Evolutionary conservation across 192 early-diverging fungal species (phyloP), one percentile per base, ranked within the genome.

Genomic region (Umbelopsis vinacea): DNA sequence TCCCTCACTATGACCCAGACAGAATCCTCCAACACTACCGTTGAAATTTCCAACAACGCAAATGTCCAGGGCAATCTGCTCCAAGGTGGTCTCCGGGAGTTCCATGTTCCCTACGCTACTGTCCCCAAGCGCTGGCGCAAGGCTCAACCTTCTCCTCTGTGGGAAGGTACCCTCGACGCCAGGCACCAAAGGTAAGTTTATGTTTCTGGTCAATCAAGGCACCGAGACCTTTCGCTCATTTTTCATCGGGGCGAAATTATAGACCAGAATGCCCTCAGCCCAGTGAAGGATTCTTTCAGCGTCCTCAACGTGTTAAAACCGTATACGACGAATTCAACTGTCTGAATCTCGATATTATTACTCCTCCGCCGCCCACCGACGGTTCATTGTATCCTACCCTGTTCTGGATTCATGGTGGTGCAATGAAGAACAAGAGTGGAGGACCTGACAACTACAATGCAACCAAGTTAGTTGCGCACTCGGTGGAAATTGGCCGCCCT

Each of bases 281-380:
- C 3, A 14, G 2, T 4, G 10, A 37, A 19, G 11, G 5, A 7
- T 19, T 9, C 12, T 63, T 63, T 38, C 4, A 2, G 57, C 76
- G 71, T 29, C 38, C 43, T 14, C 26, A 29, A 38, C 26, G 26
- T 15, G 5, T 21, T 24, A 4, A 17, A 11, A 8, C 46, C 46
- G 52, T 60, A 11, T 72, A 67, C 33, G 76, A 45, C 35, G 79
- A 80, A 46, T 67, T 70, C 19, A 79, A 85, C 67, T 87, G 85
- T 60, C 74, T 87, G 33, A 85, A 81, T 52, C 45, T 83, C 19
- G 84, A 87, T 68, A 75, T 87, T 21, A 81, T 73, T 54, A 52
- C 74, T 12, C 85, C 85, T 29, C 57, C 57, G 15, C 4, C 17
- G 1, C 14, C 26, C 8, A 4, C 23, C 3, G 33, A 63, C 26